Conservation (phyloP, 257 asterid species). For the Ophiorrhiza pumila region DNA sequence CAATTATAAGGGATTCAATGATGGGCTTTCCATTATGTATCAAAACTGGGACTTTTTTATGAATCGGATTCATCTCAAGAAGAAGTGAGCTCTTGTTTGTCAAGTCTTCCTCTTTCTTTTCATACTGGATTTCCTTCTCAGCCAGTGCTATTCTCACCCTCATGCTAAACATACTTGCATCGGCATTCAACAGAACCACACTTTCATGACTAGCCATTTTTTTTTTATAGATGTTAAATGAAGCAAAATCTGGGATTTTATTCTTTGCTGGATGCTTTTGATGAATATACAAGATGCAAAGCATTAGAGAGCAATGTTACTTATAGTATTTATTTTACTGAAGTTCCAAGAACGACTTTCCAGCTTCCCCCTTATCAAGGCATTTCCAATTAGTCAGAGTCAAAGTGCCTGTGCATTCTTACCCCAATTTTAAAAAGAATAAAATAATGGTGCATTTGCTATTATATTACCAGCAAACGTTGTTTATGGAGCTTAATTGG, state of each 20-base stretch:
- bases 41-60: conserved; percentile 25
- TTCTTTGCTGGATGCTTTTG: no score
- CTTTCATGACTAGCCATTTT: not conserved
- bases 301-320: no score
- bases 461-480: no score
- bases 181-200: conserved; percentile 13
- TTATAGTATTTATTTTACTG: no score
- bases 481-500: no score
- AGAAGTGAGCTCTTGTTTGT: conserved; percentile 20
- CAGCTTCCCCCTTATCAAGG: no score
- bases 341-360: no score
- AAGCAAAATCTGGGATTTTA: not conserved
- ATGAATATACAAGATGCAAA: not conserved
- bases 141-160: conserved; percentile 22
- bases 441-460: no score
- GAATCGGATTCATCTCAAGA: conserved; percentile 18
- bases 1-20: conserved; percentile 25
- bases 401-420: no score
- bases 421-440: no score
- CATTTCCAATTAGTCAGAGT: no score
- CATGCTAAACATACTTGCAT: conserved; percentile 11
- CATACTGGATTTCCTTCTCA: conserved; percentile 21
- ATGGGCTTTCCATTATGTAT: conserved; percentile 27
- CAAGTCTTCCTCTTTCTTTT: conserved; percentile 19
- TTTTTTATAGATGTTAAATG: not conserved